These are phyloP conservation scores for Macadamia tetraphylla DNA, from an alignment of 164 flowering plant species.

Conservation along the genomic window DNA sequence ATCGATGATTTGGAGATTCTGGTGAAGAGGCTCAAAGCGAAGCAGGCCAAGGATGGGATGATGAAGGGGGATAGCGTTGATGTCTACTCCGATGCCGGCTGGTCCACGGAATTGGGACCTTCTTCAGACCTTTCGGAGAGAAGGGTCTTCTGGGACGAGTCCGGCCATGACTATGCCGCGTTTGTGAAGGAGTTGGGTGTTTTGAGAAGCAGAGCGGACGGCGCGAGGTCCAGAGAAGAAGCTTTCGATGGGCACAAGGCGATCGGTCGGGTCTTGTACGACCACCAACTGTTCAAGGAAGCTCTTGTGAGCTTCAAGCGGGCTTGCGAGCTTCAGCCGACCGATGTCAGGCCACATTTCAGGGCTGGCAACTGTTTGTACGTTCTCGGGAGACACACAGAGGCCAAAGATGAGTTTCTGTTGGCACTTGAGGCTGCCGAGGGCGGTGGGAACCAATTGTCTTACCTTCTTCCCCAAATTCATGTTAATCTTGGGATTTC, in stretches of 20 bases:
- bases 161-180: background rate
- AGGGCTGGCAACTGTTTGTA: conserved; percentile 15
- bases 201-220: conserved; percentile 6
- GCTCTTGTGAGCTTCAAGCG: conserved; percentile 14
- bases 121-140: conserved; percentile 3
- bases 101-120: conserved; percentile 15
- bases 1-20: conserved; percentile 72
- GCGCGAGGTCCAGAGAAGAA: conserved; percentile 11
- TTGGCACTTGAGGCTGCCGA: conserved; percentile 17
- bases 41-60: conserved; percentile 58
- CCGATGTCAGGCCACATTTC: conserved; percentile 15
- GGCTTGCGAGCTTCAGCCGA: conserved; percentile 12
- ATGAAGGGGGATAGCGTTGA: conserved; percentile 41
- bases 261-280: conserved; percentile 16
- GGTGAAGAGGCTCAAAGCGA: conserved; percentile 58
- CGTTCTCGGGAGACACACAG: background rate
- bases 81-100: conserved; percentile 13
- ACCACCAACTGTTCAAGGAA: conserved; percentile 11
- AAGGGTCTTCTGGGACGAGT: conserved; percentile 5
- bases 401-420: conserved; percentile 10
- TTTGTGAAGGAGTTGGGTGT: conserved; percentile 17
- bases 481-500: conserved; percentile 21
- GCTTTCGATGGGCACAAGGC: conserved; percentile 18
- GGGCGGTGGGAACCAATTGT: conserved; percentile 10
- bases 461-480: conserved; percentile 14